Base-by-base conservation (phyloP, 2,329 filamentous ascomycete genomes). In the Epichloe sp. region DNA sequence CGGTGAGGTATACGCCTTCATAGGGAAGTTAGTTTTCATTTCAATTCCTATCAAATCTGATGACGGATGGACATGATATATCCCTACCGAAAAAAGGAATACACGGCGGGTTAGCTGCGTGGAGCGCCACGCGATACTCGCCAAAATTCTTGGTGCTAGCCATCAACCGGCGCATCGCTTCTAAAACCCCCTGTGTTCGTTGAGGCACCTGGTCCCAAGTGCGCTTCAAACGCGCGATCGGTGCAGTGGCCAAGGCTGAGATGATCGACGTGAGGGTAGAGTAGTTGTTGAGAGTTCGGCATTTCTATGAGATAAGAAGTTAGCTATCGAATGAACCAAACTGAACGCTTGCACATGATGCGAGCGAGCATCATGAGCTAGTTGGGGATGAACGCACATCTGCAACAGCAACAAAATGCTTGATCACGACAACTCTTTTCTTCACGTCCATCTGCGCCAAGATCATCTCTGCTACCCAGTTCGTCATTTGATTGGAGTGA, bases 391-490 rank as follows among this genome's bases (percentile, higher is more conserved):
- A 36, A 78, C 84, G 73, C 76, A 95, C 89, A 72, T 98, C 93
- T 55, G 93, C 93, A 54, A 98, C 89, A 38, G 87, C 81, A 54
- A 98, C 89, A 70, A 97, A 98, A 67, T 97, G 93, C 68, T 97
- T 97, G 68, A 98, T 96, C 44, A 98, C 93, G 36, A 95, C 86
- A 26, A 97, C 91, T 59, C 93, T 82, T 68, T 95, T 94, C 74
- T 93, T 95, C 55, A 96, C 87, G 65, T 98, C 93, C 60, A 84
- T 80, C 68, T 98, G 93, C 0, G 86, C 90, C 55, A 98, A 70
- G 58, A 98, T 97, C 93, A 98, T 97, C 68, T 97, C 91, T 34
- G 93, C 93, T 48, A 97, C 93, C 93, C 93, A 98, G 65, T 97
- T 98, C 5, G 93, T 98, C 75, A 98, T 83, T 67, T 97, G 91